Conservation (phyloP, 2,329 filamentous ascomycete genomes). For the Fusarium paranaense region DNA sequence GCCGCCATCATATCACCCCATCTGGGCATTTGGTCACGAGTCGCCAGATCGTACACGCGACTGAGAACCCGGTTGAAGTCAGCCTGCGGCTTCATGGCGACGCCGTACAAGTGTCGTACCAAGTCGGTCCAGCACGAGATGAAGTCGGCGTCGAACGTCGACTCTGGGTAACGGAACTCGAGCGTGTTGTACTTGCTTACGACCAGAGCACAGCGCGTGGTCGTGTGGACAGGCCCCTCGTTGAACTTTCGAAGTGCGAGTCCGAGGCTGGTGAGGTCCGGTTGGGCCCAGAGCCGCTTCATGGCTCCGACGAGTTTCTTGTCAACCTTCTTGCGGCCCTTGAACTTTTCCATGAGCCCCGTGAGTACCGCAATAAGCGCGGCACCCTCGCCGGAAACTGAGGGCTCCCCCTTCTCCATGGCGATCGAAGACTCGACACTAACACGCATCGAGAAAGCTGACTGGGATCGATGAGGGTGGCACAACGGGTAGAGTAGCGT, state of each 20-base stretch:
- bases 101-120: slow-evolving; percentile 37
- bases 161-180: slow-evolving; percentile 47
- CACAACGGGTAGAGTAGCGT: slow-evolving; percentile 37
- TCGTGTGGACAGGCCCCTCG: slow-evolving; percentile 37
- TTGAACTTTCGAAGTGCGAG: slow-evolving; percentile 37
- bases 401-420: slow-evolving; percentile 2
- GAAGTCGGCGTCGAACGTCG: slow-evolving; percentile 41
- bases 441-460: slow-evolving; percentile 32
- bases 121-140: slow-evolving; percentile 42
- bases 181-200: slow-evolving; percentile 40
- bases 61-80: slow-evolving; percentile 33
- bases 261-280: slow-evolving; percentile 15
- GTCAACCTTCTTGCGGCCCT: slow-evolving; percentile 22
- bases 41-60: slow-evolving; percentile 40
- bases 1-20: slow-evolving; percentile 36
- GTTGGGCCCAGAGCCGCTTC: slow-evolving; percentile 33
- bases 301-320: slow-evolving; percentile 15
- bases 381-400: slow-evolving; percentile 20
- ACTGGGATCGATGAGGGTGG: slow-evolving; percentile 37
- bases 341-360: slow-evolving; percentile 3
- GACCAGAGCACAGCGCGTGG: slow-evolving; percentile 40
- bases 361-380: slow-evolving; percentile 5
- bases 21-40: slow-evolving; percentile 23
- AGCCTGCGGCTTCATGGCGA: slow-evolving; percentile 26
- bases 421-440: slow-evolving; percentile 34